Evolutionary conservation across 768 basidiomycete species (phyloP).

Genomic region (Naganishia vishniacii): DNA sequence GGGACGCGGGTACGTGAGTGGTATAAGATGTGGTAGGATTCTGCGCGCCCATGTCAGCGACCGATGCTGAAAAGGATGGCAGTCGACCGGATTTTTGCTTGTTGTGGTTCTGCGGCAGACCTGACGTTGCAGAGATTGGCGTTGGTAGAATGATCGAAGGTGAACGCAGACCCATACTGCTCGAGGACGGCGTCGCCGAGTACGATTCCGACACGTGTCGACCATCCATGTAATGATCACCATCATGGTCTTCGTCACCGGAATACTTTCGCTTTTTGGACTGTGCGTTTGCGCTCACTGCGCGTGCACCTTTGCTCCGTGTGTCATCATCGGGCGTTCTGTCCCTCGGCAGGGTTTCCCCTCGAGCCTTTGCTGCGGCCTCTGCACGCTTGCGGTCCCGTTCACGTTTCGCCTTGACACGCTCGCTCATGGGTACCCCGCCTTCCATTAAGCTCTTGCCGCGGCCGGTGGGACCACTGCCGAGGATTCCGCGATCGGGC

Average conservation of each 20-base stretch:
- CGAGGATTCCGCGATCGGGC: conserved; percentile 36
- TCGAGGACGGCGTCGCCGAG: conserved; percentile 14
- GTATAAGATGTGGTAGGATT: not conserved
- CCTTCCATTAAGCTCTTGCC: conserved; percentile 48
- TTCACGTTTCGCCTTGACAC: conserved; percentile 46
- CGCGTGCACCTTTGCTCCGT: conserved; percentile 13
- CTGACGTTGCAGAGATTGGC: not conserved
- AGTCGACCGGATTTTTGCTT: not conserved
- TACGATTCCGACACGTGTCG: conserved; percentile 14
- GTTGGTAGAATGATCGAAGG: not conserved
- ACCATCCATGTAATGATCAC: not conserved
- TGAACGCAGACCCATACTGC: conserved; percentile 12
- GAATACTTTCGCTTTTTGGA: conserved; percentile 13
- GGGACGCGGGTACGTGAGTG: not conserved
- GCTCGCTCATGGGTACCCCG: conserved; percentile 47
- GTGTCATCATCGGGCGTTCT: conserved; percentile 21
- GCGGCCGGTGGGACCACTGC: conserved; percentile 48
- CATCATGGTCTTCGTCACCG: not conserved
- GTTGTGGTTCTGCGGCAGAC: not conserved
- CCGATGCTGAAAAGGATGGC: conserved; percentile 2
- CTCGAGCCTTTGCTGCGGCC: conserved; percentile 11
- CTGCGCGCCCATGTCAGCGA: not conserved
- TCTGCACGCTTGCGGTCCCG: conserved; percentile 22
- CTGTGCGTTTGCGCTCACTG: not conserved
- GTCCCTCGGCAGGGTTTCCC: conserved; percentile 8